Base-by-base conservation (phyloP, 768 basidiomycete species). In the Hebeloma cylindrosporum region DNA sequence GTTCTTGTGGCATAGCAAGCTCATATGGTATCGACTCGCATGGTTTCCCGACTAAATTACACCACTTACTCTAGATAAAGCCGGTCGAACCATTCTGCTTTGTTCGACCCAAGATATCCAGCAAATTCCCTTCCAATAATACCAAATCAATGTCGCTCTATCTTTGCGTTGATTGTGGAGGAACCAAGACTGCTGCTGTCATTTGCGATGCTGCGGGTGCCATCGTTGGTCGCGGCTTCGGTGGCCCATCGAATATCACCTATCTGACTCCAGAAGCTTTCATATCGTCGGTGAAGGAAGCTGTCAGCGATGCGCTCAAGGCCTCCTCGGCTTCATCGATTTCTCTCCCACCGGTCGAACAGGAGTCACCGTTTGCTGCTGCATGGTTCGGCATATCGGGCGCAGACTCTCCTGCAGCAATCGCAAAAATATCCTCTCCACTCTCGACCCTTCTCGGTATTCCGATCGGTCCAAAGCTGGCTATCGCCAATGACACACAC, bases 361-460 rank as follows among this genome's bases (percentile, higher is more conserved):
- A 40, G 5, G 11, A 44, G 1, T 40, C 60, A 16, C 69, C 64
- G 7, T 83, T 93, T 52, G 74, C 75, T 14, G 77, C 81, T 2
- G 90, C 84, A 0, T 93, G 89, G 87, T 79, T 93, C 56, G 90
- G 86, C 22, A 75, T 88, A 11, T 85, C 90, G 1, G 90, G 90
- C 25, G 84, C 88, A 21, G 91, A 92, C 61, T 85, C 85, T 7
- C 75, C 81, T 2, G 70, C 75, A 10, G 83, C 82, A 11, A 73
- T 82, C 43, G 74, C 71, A 10, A 71, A 71, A 7, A 70, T 91
- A 37, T 75, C 78, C 0, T 64, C 69, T 3, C 65, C 73, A 8
- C 66, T 90, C 31, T 75, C 85, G 2, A 56, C 58, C 2, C 73
- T 90, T 13, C 70, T 89, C 4, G 72, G 66, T 21, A 71, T 91